Evolutionary conservation across 2,329 filamentous ascomycete genomes (phyloP).

Genomic region (Penicillium palitans): DNA sequence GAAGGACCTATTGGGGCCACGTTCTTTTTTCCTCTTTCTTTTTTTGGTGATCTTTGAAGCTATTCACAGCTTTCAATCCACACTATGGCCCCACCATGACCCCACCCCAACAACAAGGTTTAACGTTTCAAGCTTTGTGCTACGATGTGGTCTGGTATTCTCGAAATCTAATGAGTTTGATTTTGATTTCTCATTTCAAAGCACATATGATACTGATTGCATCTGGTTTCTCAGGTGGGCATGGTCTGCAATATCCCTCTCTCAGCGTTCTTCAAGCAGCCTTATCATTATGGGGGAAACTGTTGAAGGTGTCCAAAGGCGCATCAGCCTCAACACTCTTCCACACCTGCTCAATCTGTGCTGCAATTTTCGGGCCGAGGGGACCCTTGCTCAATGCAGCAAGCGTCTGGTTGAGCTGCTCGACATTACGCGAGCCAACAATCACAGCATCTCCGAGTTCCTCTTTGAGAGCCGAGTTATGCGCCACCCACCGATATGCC

Average conservation of each 20-base stretch:
- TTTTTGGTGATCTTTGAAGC: neutral
- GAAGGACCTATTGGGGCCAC: too few relatives aligned
- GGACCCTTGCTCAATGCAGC: slow-evolving; percentile 48
- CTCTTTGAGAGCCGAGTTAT: slow-evolving; percentile 27
- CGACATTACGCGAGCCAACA: slow-evolving; percentile 20
- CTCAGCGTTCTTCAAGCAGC: neutral
- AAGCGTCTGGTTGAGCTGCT: slow-evolving; percentile 26
- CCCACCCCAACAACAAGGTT: neutral
- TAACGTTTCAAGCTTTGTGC: neutral
- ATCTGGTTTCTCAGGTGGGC: neutral
- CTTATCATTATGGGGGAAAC: neutral
- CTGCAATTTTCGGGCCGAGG: slow-evolving; percentile 23
- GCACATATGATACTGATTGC: neutral
- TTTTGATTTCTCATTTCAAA: neutral
- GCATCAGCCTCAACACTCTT: slow-evolving; percentile 29
- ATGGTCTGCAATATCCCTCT: neutral
- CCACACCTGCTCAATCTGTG: slow-evolving; percentile 31
- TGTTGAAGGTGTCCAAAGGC: slow-evolving; percentile 23
- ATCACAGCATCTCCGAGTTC: slow-evolving; percentile 23
- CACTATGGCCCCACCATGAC: neutral
- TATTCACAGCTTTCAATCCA: neutral
- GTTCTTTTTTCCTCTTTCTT: neutral
- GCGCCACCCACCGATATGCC: slow-evolving; percentile 41
- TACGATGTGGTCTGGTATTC: too few relatives aligned
- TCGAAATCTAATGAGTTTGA: neutral